Evolutionary conservation across 768 basidiomycete species (phyloP).

Genomic region (Ramaria rubella): DNA sequence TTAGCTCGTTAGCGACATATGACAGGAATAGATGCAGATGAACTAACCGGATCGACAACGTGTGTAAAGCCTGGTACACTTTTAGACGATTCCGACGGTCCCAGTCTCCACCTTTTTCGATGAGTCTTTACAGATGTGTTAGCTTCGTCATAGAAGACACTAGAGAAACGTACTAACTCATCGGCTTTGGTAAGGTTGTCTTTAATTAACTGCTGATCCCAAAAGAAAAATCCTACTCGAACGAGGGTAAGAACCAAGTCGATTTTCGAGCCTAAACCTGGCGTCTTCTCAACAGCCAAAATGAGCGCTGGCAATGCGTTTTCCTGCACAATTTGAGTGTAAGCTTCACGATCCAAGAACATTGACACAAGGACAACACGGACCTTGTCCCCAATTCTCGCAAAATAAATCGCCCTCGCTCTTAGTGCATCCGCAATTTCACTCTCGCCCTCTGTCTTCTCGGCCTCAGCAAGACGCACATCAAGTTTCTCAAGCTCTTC

Average conservation of each 20-base stretch:
- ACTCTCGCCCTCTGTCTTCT: constrained; percentile 87
- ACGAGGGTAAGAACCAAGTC: constrained; percentile 87
- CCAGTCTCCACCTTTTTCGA: constrained; percentile 97
- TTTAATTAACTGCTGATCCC: constrained; percentile 65
- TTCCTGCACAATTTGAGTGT: constrained; percentile 44
- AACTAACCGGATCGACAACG: constrained; percentile 56
- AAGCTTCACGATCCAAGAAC: not conserved
- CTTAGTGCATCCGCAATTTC: constrained; percentile 87
- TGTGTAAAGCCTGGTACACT: constrained; percentile 85
- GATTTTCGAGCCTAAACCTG: constrained; percentile 88
- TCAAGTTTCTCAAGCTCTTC: constrained; percentile 71
- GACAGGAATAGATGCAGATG: not conserved
- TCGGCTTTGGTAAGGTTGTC: constrained; percentile 73
- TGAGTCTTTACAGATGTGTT: constrained; percentile 45
- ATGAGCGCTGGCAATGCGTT: constrained; percentile 75
- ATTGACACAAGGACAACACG: not conserved
- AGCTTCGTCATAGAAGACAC: not conserved
- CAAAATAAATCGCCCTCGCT: constrained; percentile 78
- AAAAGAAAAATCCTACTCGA: constrained; percentile 86
- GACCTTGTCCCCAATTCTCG: constrained; percentile 80
- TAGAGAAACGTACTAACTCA: constrained; percentile 42
- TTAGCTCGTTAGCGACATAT: too few relatives aligned
- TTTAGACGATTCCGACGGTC: constrained; percentile 94
- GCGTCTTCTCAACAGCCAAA: constrained; percentile 82
- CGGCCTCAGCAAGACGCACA: constrained; percentile 72